Percentiles rank a stretch among this genome's conserved stretches.
Evolutionary conservation across 31 red algal genomes (phyloP).

Genomic region (Endocladia muricata): DNA sequence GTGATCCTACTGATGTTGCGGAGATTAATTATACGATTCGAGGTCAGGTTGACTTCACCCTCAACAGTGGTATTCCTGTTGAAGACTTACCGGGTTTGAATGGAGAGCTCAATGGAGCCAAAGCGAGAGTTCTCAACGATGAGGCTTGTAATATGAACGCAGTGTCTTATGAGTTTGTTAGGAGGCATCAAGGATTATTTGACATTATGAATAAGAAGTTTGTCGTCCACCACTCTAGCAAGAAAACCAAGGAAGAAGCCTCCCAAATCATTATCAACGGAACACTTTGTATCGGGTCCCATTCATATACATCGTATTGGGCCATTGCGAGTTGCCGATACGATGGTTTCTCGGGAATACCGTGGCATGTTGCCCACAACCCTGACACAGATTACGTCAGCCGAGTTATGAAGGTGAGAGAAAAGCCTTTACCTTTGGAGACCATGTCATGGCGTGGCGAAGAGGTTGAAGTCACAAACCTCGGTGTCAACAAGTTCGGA

Average conservation of each 20-base stretch:
- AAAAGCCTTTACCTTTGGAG: neutral
- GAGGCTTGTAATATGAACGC: constrained; percentile 4
- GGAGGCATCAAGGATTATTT: neutral
- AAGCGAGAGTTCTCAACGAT: neutral
- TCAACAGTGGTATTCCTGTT: no score
- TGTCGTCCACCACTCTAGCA: neutral
- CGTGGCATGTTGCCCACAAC: neutral
- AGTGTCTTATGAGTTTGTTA: neutral
- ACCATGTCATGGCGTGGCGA: neutral
- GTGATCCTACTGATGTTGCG: no score
- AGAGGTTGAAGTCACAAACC: neutral
- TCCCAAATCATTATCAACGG: neutral
- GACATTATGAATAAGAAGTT: neutral
- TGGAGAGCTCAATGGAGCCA: no score
- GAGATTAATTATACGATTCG: no score
- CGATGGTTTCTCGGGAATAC: neutral
- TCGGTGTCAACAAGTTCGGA: neutral
- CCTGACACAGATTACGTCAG: neutral
- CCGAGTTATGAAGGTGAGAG: neutral
- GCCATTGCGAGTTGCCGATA: neutral
- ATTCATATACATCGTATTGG: constrained; percentile 5
- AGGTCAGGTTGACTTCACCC: no score
- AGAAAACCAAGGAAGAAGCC: neutral
- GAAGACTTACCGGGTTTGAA: no score
- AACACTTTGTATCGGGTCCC: neutral